Conservation (phyloP, 129 eudicot genomes). For the Heracleum sosnowskyi region DNA sequence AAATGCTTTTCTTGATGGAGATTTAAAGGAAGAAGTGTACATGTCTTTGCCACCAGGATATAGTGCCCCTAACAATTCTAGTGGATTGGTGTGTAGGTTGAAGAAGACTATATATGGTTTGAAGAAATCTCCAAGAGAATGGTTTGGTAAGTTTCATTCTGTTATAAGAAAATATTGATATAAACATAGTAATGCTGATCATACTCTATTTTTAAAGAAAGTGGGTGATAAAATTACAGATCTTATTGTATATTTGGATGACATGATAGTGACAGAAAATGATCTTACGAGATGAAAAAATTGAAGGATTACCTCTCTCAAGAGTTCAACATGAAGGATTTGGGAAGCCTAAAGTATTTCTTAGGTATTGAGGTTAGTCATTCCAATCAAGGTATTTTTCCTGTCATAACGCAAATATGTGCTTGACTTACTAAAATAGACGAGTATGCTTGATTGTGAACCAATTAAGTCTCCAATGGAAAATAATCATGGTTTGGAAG, state of each 20-base stretch:
- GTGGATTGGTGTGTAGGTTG: background rate
- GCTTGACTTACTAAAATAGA: background rate
- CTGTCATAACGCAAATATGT: background rate
- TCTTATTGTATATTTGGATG: background rate
- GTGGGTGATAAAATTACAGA: background rate
- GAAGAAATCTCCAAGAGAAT: too few relatives aligned
- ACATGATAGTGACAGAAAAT: background rate
- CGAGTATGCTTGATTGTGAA: background rate
- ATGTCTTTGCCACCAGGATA: too few relatives aligned
- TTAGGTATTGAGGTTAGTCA: background rate
- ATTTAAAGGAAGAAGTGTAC: too few relatives aligned
- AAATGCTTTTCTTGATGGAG: too few relatives aligned
- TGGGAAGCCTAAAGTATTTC: background rate
- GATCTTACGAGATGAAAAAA: background rate
- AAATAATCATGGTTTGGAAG: background rate
- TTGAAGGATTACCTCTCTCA: background rate
- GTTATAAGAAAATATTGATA: background rate
- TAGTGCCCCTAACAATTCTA: too few relatives aligned
- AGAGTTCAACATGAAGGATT: background rate
- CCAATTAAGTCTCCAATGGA: background rate
- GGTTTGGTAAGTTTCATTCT: background rate
- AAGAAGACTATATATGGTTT: background rate
- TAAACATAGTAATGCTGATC: background rate
- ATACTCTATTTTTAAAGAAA: background rate
- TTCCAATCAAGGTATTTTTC: background rate